These are phyloP conservation scores for Pouteria glomerata DNA, from an alignment of 148 eudicot genomes.

Conservation along the genomic window DNA sequence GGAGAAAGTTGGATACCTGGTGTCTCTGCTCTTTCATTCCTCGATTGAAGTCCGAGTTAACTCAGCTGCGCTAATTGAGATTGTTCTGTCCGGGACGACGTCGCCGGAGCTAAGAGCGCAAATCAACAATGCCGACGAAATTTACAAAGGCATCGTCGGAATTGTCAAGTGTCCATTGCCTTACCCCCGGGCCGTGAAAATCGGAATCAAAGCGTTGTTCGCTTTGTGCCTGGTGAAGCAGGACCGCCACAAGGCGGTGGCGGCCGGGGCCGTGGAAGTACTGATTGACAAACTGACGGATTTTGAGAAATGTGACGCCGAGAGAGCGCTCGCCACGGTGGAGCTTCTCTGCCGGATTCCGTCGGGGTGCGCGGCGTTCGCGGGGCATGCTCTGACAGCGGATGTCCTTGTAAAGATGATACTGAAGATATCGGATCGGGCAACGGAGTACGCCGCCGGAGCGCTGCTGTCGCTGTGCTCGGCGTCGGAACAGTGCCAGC, in stretches of 20 bases:
- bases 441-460: conserved; percentile 88
- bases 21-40: conserved; percentile 39
- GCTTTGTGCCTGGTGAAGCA: conserved; percentile 67
- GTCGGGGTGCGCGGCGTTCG: conserved; percentile 63
- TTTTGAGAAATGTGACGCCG: conserved; percentile 70
- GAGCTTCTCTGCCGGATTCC: conserved; percentile 71
- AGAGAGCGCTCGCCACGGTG: conserved; percentile 73
- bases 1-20: conserved; percentile 29
- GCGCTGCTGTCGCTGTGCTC: conserved; percentile 62
- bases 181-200: conserved; percentile 52
- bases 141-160: conserved; percentile 45
- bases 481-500: conserved; percentile 47
- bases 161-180: conserved; percentile 35
- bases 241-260: conserved; percentile 61
- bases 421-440: conserved; percentile 63
- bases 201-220: conserved; percentile 68
- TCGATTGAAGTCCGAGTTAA: conserved; percentile 55
- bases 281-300: conserved; percentile 50
- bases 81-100: conserved; percentile 49
- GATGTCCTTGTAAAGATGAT: conserved; percentile 55
- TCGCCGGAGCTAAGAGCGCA: conserved; percentile 53
- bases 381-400: conserved; percentile 55
- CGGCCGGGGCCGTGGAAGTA: conserved; percentile 69
- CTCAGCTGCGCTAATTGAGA: conserved; percentile 63
- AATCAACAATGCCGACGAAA: conserved; percentile 40